These are phyloP conservation scores for Irineochytrium annulatum DNA, from an alignment of 192 early-diverging fungal species.

Conservation along the genomic window DNA sequence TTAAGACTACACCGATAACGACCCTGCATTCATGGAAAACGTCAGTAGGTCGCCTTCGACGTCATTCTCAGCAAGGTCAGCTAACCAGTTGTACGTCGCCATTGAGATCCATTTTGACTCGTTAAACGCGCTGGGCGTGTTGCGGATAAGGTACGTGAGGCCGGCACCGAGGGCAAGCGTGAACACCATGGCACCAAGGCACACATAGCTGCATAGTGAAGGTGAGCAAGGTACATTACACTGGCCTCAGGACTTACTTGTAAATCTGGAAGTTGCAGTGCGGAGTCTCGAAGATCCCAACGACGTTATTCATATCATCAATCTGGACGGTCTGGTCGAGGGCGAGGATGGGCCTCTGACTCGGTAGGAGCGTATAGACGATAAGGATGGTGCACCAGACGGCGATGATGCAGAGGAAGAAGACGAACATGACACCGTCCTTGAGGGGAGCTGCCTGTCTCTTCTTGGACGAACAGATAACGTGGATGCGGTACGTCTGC, in stretches of 20 bases:
- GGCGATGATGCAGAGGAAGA: background rate
- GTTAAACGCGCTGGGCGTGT: conserved; percentile 7
- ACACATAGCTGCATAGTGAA: too few species aligned
- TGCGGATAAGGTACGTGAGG: conserved; percentile 8
- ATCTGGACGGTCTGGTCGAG: background rate
- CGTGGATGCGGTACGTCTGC: conserved; percentile 1
- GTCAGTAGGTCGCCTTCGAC: too few species aligned
- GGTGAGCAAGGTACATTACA: too few species aligned
- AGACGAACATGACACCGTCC: background rate
- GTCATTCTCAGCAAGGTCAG: too few species aligned
- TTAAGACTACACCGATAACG: too few species aligned
- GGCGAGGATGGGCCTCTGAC: background rate
- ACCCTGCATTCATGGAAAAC: too few species aligned
- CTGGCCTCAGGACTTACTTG: conserved; percentile 3
- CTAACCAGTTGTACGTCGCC: too few species aligned
- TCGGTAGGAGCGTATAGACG: background rate
- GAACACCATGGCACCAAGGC: too few species aligned
- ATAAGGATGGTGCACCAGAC: background rate
- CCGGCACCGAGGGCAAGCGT: background rate
- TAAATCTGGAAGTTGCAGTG: background rate
- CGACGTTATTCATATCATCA: background rate
- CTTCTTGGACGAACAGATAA: background rate
- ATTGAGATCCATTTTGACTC: too few species aligned
- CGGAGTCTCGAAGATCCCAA: background rate
- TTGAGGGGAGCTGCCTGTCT: background rate